phyloP scores from a whole-genome alignment of 805 yeast genomes.

The Candida awuae region DNA sequence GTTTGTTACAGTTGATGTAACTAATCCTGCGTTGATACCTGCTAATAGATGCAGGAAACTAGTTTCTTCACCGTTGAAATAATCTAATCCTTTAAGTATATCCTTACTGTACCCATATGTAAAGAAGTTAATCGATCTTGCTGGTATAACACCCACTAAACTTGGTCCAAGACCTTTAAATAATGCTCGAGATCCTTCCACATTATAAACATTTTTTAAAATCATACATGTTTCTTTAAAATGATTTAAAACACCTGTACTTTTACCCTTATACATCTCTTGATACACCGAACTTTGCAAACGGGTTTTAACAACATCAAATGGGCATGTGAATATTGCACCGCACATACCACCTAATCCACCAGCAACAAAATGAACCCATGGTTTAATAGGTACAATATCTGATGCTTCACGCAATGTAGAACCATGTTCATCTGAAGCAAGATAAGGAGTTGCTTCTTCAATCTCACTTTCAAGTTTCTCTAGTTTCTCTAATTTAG shows the following conservation, averaged over 20 bases:
- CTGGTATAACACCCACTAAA: slow-evolving; percentile 95
- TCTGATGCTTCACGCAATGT: slow-evolving; percentile 31
- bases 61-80: slow-evolving; percentile 69
- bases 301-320: slow-evolving; percentile 93
- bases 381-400: slow-evolving; percentile 34
- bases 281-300: slow-evolving; percentile 82
- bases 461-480: slow-evolving; percentile 39
- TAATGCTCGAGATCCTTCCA: slow-evolving; percentile 79
- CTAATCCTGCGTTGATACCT: slow-evolving; percentile 88
- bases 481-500: slow-evolving; percentile 12
- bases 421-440: slow-evolving; percentile 67
- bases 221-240: slow-evolving; percentile 77
- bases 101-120: slow-evolving; percentile 94
- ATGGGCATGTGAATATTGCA: slow-evolving; percentile 86
- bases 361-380: slow-evolving; percentile 87
- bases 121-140: slow-evolving; percentile 92
- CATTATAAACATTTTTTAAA: slow-evolving; percentile 53
- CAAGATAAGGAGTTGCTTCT: slow-evolving; percentile 53
- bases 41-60: slow-evolving; percentile 80
- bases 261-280: slow-evolving; percentile 36
- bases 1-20: slow-evolving; percentile 91
- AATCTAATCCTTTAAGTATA: slow-evolving; percentile 44
- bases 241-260: slow-evolving; percentile 41
- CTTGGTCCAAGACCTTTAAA: slow-evolving; percentile 97
- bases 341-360: slow-evolving; percentile 98